Percentiles rank a stretch among this genome's conserved stretches.
phyloP scores from a whole-genome alignment of 805 yeast species.

The Cyberlindnera maclurae region DNA sequence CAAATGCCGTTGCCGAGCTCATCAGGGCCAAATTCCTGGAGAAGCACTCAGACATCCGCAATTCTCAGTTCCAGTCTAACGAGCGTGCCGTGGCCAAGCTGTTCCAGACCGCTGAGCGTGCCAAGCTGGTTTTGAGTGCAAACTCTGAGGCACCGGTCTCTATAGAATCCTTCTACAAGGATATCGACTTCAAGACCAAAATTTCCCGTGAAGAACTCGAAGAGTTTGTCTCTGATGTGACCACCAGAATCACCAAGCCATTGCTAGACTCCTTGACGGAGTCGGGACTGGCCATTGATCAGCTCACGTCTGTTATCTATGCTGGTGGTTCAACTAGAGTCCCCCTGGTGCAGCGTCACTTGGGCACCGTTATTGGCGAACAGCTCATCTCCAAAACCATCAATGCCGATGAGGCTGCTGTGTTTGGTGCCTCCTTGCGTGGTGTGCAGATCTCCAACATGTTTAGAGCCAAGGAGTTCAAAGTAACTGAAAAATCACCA shows the following conservation, averaged over 20 bases:
- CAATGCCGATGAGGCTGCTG: conserved; percentile 94
- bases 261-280: conserved; percentile 41
- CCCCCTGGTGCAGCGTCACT: conserved; percentile 71
- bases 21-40: conserved; percentile 53
- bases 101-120: conserved; percentile 81
- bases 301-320: conserved; percentile 61
- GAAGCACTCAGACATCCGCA: conserved; percentile 31
- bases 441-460: conserved; percentile 70
- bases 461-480: conserved; percentile 56
- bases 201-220: conserved; percentile 84
- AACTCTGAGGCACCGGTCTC: conserved; percentile 72
- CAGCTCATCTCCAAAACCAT: conserved; percentile 70
- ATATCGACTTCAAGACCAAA: conserved; percentile 60
- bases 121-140: conserved; percentile 81
- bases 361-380: conserved; percentile 48
- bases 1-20: conserved; percentile 54
- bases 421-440: conserved; percentile 79
- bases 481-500: conserved; percentile 48
- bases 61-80: conserved; percentile 35
- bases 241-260: conserved; percentile 45
- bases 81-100: conserved; percentile 59
- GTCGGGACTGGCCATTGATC: conserved; percentile 24
- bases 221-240: conserved; percentile 35
- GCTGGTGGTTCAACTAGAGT: conserved; percentile 91
- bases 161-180: conserved; percentile 68